phyloP scores from a whole-genome alignment of 352 stramenopile genomes.

The Phytophthora cactorum region DNA sequence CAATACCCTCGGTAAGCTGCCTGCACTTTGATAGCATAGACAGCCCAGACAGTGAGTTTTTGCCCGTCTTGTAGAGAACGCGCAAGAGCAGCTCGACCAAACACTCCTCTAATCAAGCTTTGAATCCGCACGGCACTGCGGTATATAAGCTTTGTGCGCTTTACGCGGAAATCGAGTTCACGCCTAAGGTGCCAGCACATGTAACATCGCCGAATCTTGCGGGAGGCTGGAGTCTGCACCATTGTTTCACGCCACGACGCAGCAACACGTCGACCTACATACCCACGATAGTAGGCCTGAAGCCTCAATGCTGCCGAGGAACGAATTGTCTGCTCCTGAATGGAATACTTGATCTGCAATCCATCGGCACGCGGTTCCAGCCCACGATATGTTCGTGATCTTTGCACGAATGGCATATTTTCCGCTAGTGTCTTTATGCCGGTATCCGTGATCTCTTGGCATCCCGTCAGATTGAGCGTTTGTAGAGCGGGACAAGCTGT shows the following conservation, averaged over 20 bases:
- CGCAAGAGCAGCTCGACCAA: slow-evolving; percentile 47
- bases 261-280: slow-evolving; percentile 55
- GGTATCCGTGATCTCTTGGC: slow-evolving; percentile 79
- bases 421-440: slow-evolving; percentile 69
- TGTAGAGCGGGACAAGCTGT: slow-evolving; percentile 62
- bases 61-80: slow-evolving; percentile 36
- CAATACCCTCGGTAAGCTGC: slow-evolving; percentile 69
- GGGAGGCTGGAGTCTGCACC: slow-evolving; percentile 56
- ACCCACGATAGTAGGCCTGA: slow-evolving; percentile 69
- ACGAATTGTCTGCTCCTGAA: slow-evolving; percentile 77
- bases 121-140: slow-evolving; percentile 62
- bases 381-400: slow-evolving; percentile 56
- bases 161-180: slow-evolving; percentile 46
- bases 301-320: slow-evolving; percentile 75
- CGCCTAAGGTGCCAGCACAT: slow-evolving; percentile 49
- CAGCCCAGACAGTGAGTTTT: slow-evolving; percentile 45
- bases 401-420: slow-evolving; percentile 75
- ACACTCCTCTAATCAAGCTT: slow-evolving; percentile 53
- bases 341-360: slow-evolving; percentile 69
- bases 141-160: slow-evolving; percentile 38
- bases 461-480: slow-evolving; percentile 75
- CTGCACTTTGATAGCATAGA: slow-evolving; percentile 60
- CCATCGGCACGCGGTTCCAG: slow-evolving; percentile 62
- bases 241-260: slow-evolving; percentile 59
- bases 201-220: slow-evolving; percentile 60